Evolutionary conservation across 495 filamentous ascomycete species (phyloP).

Genomic region (Penicillium macrosclerotiorum): DNA sequence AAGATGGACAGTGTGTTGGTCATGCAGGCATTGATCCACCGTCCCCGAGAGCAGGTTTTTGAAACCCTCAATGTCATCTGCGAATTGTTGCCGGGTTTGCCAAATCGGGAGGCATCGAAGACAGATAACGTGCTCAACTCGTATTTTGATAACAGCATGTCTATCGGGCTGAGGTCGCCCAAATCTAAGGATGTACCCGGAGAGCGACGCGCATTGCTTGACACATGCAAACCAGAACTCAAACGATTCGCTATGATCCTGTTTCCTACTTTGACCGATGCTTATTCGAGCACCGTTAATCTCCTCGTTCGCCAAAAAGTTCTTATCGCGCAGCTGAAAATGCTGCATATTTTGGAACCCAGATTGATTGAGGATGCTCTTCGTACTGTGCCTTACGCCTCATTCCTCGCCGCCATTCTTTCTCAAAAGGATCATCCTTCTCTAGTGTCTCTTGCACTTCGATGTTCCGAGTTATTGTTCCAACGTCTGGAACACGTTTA

Average conservation of each 20-base stretch:
- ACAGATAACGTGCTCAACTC: slow-evolving; percentile 54
- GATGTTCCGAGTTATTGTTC: slow-evolving; percentile 84
- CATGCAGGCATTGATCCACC: slow-evolving; percentile 97
- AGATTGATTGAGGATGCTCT: slow-evolving; percentile 82
- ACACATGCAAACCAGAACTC: slow-evolving; percentile 78
- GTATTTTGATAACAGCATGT: slow-evolving; percentile 37
- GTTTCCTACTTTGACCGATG: slow-evolving; percentile 95
- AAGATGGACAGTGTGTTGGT: slow-evolving; percentile 97
- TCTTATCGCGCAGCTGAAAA: slow-evolving; percentile 90
- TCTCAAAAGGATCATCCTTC: slow-evolving; percentile 92
- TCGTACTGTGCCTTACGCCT: slow-evolving; percentile 93
- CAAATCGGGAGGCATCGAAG: slow-evolving; percentile 36
- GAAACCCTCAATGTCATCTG: slow-evolving; percentile 98
- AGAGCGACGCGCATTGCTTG: slow-evolving; percentile 72
- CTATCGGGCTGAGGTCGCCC: slow-evolving; percentile 34
- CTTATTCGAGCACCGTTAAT: slow-evolving; percentile 97
- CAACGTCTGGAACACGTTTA: slow-evolving; percentile 83
- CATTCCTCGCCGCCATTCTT: slow-evolving; percentile 90
- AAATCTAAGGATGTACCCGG: slow-evolving; percentile 64
- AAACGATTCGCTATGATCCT: slow-evolving; percentile 91
- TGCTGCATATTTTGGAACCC: slow-evolving; percentile 91
- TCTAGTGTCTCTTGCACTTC: slow-evolving; percentile 80
- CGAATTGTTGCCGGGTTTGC: slow-evolving; percentile 73
- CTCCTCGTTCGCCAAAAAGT: slow-evolving; percentile 97
- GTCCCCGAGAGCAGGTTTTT: slow-evolving; percentile 93